These are phyloP conservation scores for Domatiomyces globalis DNA, from an alignment of 2,329 filamentous ascomycete species.

Conservation along the genomic window DNA sequence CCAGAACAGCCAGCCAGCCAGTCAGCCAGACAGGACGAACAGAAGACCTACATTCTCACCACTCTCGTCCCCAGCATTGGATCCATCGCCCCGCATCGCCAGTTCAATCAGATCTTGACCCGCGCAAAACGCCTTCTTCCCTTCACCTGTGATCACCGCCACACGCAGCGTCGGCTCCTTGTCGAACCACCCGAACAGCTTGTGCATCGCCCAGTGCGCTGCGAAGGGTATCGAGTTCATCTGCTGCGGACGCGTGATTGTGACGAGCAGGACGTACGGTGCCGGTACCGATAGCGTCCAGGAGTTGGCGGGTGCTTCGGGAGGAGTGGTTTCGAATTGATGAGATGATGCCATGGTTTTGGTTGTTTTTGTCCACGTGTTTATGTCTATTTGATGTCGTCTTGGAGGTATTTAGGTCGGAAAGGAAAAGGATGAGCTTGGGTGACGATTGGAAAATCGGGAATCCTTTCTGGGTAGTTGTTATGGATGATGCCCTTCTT, in stretches of 20 bases:
- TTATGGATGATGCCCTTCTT: too few relatives aligned
- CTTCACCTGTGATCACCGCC: constrained; percentile 32
- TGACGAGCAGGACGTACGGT: constrained; percentile 34
- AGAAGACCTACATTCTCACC: not conserved
- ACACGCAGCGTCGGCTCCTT: constrained; percentile 29
- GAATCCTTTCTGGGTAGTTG: too few relatives aligned
- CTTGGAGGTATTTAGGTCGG: too few relatives aligned
- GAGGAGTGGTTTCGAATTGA: constrained; percentile 2
- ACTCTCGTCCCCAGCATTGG: not conserved
- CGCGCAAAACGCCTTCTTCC: constrained; percentile 32
- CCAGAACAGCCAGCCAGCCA: too few relatives aligned
- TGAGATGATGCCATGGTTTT: not conserved
- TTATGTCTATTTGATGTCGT: not conserved
- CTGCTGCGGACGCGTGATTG: constrained; percentile 29
- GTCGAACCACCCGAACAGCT: constrained; percentile 34
- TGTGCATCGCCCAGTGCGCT: constrained; percentile 30
- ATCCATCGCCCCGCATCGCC: constrained; percentile 8
- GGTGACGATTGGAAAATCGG: too few relatives aligned
- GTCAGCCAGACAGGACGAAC: not conserved
- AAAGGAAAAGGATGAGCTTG: too few relatives aligned
- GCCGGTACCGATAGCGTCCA: constrained; percentile 28
- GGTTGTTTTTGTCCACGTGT: not conserved
- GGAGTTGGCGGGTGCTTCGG: constrained; percentile 6
- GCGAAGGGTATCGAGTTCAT: constrained; percentile 33
- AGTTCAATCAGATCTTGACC: constrained; percentile 34